Conservation (phyloP, 495 filamentous ascomycete genomes). For the Aspergillus sparsus region DNA sequence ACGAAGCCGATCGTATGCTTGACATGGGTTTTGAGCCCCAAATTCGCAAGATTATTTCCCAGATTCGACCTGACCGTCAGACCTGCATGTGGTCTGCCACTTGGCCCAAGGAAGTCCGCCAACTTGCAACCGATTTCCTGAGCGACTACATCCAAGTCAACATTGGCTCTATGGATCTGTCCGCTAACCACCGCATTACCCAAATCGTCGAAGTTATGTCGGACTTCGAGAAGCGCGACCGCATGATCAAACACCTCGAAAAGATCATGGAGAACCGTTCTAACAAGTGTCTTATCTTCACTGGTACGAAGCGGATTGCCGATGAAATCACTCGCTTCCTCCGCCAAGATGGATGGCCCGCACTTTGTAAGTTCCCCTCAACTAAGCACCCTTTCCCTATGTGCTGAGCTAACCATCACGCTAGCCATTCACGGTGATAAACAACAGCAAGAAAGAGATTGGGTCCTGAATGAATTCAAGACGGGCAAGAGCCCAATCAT, state of each 20-base stretch:
- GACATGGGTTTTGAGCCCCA: conserved; percentile 99
- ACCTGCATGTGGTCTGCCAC: conserved; percentile 99
- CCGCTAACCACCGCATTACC: conserved; percentile 97
- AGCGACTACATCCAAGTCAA: conserved; percentile 98
- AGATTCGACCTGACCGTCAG: conserved; percentile 98
- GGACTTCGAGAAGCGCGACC: conserved; percentile 96
- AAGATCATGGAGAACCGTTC: conserved; percentile 95
- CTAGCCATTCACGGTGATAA: conserved; percentile 98
- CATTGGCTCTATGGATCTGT: conserved; percentile 94
- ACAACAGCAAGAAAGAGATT: conserved; percentile 98
- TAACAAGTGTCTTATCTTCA: conserved; percentile 95
- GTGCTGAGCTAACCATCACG: conserved; percentile 45
- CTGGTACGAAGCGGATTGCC: conserved; percentile 96
- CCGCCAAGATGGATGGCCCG: conserved; percentile 98
- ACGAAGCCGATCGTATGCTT: conserved; percentile 99
- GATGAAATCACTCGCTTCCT: conserved; percentile 99
- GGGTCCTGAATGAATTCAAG: conserved; percentile 99
- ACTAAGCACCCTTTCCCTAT: not conserved
- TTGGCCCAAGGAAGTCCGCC: conserved; percentile 98
- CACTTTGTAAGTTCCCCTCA: conserved; percentile 72
- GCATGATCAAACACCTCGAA: conserved; percentile 96
- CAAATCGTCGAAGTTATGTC: conserved; percentile 95
- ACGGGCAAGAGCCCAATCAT: conserved; percentile 86
- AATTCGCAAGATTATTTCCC: conserved; percentile 94
- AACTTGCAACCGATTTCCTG: conserved; percentile 91